Base-by-base conservation (phyloP, 306 rosid genomes). In the Medicago lupulina region DNA sequence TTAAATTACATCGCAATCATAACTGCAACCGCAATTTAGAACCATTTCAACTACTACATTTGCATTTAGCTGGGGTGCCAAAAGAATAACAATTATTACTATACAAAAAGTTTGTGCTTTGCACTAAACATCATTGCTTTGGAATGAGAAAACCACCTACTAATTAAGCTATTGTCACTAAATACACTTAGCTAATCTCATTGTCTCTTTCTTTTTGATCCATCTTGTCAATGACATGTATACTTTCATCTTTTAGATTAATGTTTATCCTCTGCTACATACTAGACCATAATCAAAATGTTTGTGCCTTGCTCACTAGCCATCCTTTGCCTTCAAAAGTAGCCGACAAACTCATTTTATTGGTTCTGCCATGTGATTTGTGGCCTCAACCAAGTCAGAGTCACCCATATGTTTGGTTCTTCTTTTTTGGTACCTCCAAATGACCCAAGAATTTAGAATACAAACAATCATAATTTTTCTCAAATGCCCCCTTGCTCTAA, bases 341-440 rank as follows among this genome's bases (percentile, higher is more conserved):
- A 86, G 91, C 93, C 93, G 97, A 95, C 97, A 92, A 87, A 88
- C 96, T 90, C 92, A 87, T 92, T 90, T 82, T 84, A 78, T 83
- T 76, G 84, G 76, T 79, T 82, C 66, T 78, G 79, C 85, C 96
- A 94, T 84, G 96, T 90, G 96, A 89, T 87, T 87, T 91, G 89
- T 86, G 89, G 89, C 87, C 89, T 82, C 87, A 83, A 87, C 89
- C 87, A 58, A 82, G 83, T 90, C 88, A 85, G 55, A 82, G 84
- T 90, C 88, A 85, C 80, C 86, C 80, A 77, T 88, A 84, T 77
- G 83, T 70, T 78, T 76, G 90, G 75, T 88, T 73, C 77, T 75
- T 77, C 86, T 80, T 84, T 82, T 77, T 74, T 81, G 13, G 11
- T 63, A 65, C 46, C 83, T 78, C 49, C 39, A 57, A 63, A 62